phyloP scores from a whole-genome alignment of 495 filamentous ascomycete genomes.

The Cudoniella acicularis region DNA sequence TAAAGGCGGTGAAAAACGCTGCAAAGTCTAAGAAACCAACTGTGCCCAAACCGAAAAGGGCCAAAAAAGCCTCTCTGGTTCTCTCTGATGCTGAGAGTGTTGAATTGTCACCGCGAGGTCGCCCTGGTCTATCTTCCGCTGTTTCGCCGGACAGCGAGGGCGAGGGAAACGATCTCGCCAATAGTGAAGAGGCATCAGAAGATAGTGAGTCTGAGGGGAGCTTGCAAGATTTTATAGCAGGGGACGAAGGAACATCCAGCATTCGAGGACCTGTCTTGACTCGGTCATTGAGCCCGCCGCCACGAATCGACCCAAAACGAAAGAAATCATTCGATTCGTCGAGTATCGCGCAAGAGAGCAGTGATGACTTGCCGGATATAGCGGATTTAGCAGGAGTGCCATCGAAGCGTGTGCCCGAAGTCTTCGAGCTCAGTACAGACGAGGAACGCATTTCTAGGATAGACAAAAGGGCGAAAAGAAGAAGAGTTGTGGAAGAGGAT shows the following conservation, averaged over 20 bases:
- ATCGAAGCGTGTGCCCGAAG: neutral
- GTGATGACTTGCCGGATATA: conserved; percentile 10
- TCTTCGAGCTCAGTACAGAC: neutral
- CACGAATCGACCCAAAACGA: neutral
- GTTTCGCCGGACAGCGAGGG: conserved; percentile 15
- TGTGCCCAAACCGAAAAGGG: neutral
- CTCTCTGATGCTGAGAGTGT: conserved; percentile 20
- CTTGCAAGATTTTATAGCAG: conserved; percentile 20
- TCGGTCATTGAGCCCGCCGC: conserved; percentile 13
- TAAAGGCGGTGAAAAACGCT: neutral
- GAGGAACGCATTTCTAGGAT: conserved; percentile 11
- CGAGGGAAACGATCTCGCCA: conserved; percentile 15
- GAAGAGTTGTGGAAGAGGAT: conserved; percentile 21
- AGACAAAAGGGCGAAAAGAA: conserved; percentile 5
- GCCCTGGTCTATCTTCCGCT: too few relatives aligned
- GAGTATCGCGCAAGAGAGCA: neutral
- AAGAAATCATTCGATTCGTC: neutral
- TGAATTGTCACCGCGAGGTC: conserved; percentile 15
- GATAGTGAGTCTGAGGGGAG: conserved; percentile 21
- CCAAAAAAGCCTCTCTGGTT: neutral
- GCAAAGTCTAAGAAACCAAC: neutral
- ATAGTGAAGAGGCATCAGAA: conserved; percentile 20
- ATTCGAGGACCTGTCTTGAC: neutral
- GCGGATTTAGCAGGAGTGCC: neutral
- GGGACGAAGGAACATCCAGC: neutral